Evolutionary conservation across 2,329 filamentous ascomycete species (phyloP), one percentile per base, ranked within the genome.

Genomic region (Dactylellina parvicollis): DNA sequence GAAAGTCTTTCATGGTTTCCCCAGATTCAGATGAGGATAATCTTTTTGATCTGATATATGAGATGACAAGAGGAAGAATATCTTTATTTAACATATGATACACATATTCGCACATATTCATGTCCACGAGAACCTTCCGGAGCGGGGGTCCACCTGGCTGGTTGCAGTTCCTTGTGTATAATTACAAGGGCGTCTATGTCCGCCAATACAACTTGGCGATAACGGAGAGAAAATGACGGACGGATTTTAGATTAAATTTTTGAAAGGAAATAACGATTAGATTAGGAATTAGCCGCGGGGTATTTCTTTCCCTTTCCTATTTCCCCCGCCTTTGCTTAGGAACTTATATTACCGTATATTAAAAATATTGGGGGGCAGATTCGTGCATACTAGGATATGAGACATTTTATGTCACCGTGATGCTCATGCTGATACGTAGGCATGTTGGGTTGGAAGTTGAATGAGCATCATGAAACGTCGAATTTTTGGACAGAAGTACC

Each of bases 141-240:
- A 42, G 34, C 54, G 26, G 30, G 62, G 54, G 49, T 52, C n/a
- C 52, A 44, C 62, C 62, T 42, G 44, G 62, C 22, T 57, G 24
- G 32, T 40, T 50, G 36, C 36, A 38, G 47, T 28, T 28, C 52
- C 52, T 56, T 62, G 46, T 40, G 30, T 22, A 44, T 52, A 46
- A 34, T 40, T 44, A 50, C 36, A 59, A 56, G 57, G 67, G 59
- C 67, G 59, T 60, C 44, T 64, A 65, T 54, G 50, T 62, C 34
- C 24, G 66, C 66, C 66, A 71, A 71, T 49, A 64, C 44, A 36
- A 54, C 67, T 72, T 72, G 67, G 67, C 67, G 67, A 54, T 64
- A 59, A 65, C 38, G 42, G 38, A 42, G 20, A 57, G 12, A 28
- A 49, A 18, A 36, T 38, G 52, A 67, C 40, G 32, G 24, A 30